Percentiles rank a stretch among this genome's conserved stretches.
phyloP scores from a whole-genome alignment of 2,329 filamentous ascomycete species.

The Botrytis galanthina region DNA sequence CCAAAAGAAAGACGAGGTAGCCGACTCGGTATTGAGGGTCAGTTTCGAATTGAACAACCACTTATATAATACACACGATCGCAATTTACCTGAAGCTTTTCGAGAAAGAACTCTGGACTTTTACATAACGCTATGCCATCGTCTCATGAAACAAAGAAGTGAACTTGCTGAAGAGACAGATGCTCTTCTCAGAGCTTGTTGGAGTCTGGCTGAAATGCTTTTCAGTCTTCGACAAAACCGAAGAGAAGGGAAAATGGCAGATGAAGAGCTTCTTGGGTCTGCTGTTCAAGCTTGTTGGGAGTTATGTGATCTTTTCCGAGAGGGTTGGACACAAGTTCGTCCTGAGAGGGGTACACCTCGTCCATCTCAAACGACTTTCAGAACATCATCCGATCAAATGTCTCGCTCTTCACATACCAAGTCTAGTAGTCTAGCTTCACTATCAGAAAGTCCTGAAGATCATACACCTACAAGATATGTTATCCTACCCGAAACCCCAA shows the following conservation, averaged over 20 bases:
- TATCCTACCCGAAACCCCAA: constrained; percentile 74
- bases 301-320: constrained; percentile 86
- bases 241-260: constrained; percentile 67
- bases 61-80: constrained; percentile 87
- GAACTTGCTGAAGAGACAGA: constrained; percentile 80
- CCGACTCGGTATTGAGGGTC: constrained; percentile 84
- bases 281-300: constrained; percentile 95
- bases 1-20: constrained; percentile 70
- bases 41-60: constrained; percentile 97
- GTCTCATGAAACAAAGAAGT: constrained; percentile 90
- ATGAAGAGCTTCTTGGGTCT: constrained; percentile 82
- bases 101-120: constrained; percentile 89
- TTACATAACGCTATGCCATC: constrained; percentile 89
- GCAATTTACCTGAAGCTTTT: constrained; percentile 79
- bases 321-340: constrained; percentile 85
- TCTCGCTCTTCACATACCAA: constrained; percentile 37
- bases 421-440: constrained; percentile 48
- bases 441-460: constrained; percentile 46
- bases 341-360: constrained; percentile 84
- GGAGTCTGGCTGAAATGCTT: constrained; percentile 88
- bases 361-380: constrained; percentile 73
- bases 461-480: constrained; percentile 25
- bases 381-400: constrained; percentile 15
- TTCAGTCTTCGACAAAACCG: constrained; percentile 84
- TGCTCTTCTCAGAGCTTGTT: constrained; percentile 79